Evolutionary conservation across 192 early-diverging fungal genomes (phyloP).

Genomic region (Entomortierella chlamydospora): DNA sequence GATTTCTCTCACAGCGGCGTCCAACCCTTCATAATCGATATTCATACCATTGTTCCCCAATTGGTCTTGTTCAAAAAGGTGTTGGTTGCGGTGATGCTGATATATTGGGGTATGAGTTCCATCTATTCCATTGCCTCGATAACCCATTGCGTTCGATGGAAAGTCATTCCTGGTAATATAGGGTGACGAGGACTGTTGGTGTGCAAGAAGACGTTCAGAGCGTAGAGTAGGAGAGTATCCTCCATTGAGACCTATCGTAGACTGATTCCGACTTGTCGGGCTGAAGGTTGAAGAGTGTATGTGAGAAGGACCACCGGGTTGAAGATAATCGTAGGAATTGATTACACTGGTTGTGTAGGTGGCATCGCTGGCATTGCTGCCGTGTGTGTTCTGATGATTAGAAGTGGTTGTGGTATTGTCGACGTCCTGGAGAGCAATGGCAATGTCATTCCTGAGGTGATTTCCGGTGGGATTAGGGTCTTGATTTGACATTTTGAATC

Average conservation of each 20-base stretch:
- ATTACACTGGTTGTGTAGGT: background rate
- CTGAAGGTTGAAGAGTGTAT: no score
- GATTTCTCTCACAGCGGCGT: conserved; percentile 34
- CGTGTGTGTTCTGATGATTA: background rate
- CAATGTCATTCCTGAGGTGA: background rate
- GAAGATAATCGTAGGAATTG: background rate
- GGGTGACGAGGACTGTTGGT: background rate
- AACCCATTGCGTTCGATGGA: background rate
- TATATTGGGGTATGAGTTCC: background rate
- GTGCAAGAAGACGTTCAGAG: background rate
- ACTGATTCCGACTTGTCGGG: background rate
- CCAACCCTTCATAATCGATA: conserved; percentile 57
- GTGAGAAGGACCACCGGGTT: background rate
- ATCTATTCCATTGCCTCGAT: background rate
- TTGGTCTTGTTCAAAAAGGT: conserved; percentile 7
- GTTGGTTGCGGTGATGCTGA: conserved; percentile 13
- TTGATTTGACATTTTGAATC: no score
- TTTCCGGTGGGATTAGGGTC: no score
- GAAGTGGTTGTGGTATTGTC: background rate
- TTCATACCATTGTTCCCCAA: conserved; percentile 8
- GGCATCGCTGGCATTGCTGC: background rate
- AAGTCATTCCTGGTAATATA: no score
- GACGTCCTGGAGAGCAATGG: background rate
- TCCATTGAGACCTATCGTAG: background rate
- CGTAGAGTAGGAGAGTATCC: conserved; percentile 28